phyloP scores from a whole-genome alignment of 2,329 filamentous ascomycete genomes.

The Corynespora cassiicola region DNA sequence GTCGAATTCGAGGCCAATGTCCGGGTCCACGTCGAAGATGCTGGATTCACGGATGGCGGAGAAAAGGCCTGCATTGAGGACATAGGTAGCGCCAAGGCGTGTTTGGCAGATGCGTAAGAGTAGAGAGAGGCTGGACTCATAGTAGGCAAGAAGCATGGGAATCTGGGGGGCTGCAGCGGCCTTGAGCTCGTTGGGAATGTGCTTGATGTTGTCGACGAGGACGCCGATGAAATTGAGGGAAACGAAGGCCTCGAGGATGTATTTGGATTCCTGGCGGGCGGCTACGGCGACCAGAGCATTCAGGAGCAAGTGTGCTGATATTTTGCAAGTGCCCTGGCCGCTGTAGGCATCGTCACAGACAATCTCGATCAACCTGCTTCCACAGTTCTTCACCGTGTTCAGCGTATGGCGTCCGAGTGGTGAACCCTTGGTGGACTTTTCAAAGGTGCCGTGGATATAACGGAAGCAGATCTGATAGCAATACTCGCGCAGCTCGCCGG shows the following conservation, averaged over 20 bases:
- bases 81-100: constrained; percentile 79
- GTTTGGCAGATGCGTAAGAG: constrained; percentile 85
- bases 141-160: constrained; percentile 62
- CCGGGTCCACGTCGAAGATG: constrained; percentile 90
- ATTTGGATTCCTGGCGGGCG: constrained; percentile 72
- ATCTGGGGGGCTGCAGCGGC: constrained; percentile 55
- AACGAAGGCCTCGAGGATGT: constrained; percentile 80
- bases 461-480: constrained; percentile 93
- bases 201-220: constrained; percentile 84
- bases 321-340: constrained; percentile 80
- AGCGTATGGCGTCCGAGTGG: constrained; percentile 57
- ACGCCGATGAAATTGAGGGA: constrained; percentile 91
- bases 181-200: constrained; percentile 71
- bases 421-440: constrained; percentile 47
- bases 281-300: constrained; percentile 78
- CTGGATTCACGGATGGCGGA: constrained; percentile 78
- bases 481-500: constrained; percentile 75
- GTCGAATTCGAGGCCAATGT: constrained; percentile 80
- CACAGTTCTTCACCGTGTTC: constrained; percentile 78
- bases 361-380: constrained; percentile 81
- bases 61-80: constrained; percentile 91
- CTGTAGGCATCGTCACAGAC: constrained; percentile 93
- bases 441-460: constrained; percentile 75
- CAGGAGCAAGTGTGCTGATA: constrained; percentile 85
- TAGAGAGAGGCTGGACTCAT: constrained; percentile 79